Evolutionary conservation across 2,329 filamentous ascomycete genomes (phyloP), one percentile per base, ranked within the genome.

Genomic region (Pseudogymnoascus sp.): DNA sequence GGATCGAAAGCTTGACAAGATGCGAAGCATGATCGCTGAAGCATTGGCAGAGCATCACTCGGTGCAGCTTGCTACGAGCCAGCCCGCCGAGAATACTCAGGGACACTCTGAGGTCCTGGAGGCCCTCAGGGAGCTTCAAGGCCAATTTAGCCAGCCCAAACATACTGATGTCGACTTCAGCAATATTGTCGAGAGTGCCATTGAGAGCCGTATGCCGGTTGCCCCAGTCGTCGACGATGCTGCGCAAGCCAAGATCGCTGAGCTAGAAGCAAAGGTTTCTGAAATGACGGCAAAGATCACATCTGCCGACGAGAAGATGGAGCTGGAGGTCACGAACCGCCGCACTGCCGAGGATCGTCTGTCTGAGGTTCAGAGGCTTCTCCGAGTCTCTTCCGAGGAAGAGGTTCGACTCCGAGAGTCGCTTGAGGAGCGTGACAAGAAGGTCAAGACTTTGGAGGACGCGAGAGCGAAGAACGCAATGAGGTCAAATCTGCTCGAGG

Each of bases 1-100:
- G 65, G 91, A 96, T 71, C 87, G 87, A 69, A 91, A 85, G 69
- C 75, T 92, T 69, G 92, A 97, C 64, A 91, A 93, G 73, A 91
- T 99, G 67, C 88, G 87, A 62, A 78, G 79, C 23, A 84, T 85
- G 47, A 82, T 93, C 25, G 77, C 87, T 62, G 93, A 97, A 67
- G 91, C 89, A 31, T 77, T 97, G 42, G 80, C 81, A 21, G 72
- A 78, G 8, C 83, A 87, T 63, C 80, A 84, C 60, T 38, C 56
- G 18, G 69, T 78, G 73, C 59, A 76, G 71, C 64, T 12, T 50
- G 65, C 65, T 11, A 31, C 63, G 1, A 60, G 65, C 7, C 47
- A 73, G 10, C 64, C 70, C 21, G 62, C 68, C 7, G 66, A 71
- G 5, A 63, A 70, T 7, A 44, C 66, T 3, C 64, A 74, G 2